phyloP scores from a whole-genome alignment of 1,284 basidiomycete species.

The Ganoderma sinense region DNA sequence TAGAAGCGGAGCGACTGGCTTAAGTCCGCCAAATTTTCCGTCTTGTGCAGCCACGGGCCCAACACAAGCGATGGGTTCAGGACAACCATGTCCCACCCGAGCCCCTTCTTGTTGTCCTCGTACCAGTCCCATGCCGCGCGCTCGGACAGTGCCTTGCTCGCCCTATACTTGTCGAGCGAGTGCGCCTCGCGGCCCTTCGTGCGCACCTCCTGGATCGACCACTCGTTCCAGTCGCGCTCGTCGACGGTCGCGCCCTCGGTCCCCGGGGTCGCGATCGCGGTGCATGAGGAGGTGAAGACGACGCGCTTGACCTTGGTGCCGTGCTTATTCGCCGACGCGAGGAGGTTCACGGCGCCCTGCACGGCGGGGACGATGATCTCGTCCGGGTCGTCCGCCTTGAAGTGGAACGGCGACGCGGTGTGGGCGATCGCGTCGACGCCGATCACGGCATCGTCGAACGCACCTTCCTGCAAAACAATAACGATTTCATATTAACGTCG shows the following conservation, averaged over 20 bases:
- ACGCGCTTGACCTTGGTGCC: conserved; percentile 42
- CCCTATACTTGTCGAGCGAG: conserved; percentile 56
- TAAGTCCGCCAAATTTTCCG: conserved; percentile 23
- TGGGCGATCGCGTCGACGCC: conserved; percentile 51
- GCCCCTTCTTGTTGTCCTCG: conserved; percentile 55
- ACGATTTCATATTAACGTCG: too few species aligned
- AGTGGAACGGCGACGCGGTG: conserved; percentile 51
- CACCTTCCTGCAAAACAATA: conserved; percentile 37
- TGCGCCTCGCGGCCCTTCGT: conserved; percentile 57
- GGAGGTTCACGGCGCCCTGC: conserved; percentile 30
- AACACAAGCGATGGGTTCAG: conserved; percentile 16
- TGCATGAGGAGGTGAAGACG: conserved; percentile 68
- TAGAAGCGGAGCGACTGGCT: conserved; percentile 24
- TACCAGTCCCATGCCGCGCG: conserved; percentile 55
- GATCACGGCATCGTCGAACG: conserved; percentile 48
- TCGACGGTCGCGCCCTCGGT: conserved; percentile 37
- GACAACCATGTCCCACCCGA: conserved; percentile 32
- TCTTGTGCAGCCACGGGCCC: conserved; percentile 23
- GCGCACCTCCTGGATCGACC: conserved; percentile 59
- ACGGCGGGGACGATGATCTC: conserved; percentile 39
- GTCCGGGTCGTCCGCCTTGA: conserved; percentile 41
- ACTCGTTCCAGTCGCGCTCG: conserved; percentile 73
- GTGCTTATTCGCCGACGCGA: conserved; percentile 17
- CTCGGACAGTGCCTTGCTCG: conserved; percentile 78
- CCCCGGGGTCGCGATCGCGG: conserved; percentile 46